Evolutionary conservation across 148 eudicot genomes (phyloP).

Genomic region (Rhododendron kiyosumense): DNA sequence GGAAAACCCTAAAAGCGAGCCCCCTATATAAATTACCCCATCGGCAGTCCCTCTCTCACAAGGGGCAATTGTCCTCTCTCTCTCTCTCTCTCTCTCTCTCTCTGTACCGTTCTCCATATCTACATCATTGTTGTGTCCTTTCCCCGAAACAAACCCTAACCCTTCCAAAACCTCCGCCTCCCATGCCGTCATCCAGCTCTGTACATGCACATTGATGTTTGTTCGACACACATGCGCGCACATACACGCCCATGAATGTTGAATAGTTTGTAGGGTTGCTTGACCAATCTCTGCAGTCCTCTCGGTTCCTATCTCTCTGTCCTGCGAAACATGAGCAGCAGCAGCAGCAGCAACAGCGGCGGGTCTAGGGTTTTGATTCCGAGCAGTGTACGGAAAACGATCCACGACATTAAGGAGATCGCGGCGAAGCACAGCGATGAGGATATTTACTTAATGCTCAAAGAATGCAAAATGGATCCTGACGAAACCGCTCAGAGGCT

Average conservation of each 20-base stretch:
- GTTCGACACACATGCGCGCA: not conserved
- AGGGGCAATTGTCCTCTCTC: not conserved
- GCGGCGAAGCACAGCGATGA: constrained; percentile 43
- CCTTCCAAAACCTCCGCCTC: not conserved
- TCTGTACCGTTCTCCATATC: not conserved
- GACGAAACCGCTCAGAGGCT: constrained; percentile 45
- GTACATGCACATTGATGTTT: not conserved
- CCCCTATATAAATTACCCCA: not conserved
- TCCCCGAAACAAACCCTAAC: not conserved
- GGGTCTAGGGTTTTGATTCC: constrained; percentile 34
- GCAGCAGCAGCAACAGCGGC: constrained; percentile 8
- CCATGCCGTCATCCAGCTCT: not conserved
- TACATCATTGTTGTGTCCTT: not conserved
- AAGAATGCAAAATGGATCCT: constrained; percentile 48
- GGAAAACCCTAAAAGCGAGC: not conserved
- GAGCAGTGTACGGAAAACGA: constrained; percentile 19
- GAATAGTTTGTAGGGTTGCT: not conserved
- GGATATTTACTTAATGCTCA: constrained; percentile 43
- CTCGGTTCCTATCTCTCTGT: not conserved
- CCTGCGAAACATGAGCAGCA: constrained; percentile 24
- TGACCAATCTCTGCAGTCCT: not conserved
- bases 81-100: not conserved
- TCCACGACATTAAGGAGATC: constrained; percentile 44
- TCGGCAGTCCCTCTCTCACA: not conserved
- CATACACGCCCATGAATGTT: not conserved